phyloP scores from a whole-genome alignment of 768 basidiomycete species.

The Podaxis sp. region DNA sequence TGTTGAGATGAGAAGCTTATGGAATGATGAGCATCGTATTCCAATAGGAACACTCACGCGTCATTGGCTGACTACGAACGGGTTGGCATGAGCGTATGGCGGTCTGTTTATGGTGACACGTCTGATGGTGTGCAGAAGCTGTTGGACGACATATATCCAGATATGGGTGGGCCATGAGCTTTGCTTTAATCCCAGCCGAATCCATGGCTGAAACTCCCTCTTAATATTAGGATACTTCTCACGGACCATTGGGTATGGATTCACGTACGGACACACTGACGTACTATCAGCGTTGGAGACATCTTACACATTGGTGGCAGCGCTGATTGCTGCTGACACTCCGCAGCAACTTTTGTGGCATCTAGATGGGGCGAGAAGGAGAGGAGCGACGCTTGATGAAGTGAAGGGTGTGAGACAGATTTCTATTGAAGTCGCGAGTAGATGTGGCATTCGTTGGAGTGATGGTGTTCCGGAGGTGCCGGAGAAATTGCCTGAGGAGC shows the following conservation, averaged over 20 bases:
- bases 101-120: constrained; percentile 54
- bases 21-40: neutral
- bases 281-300: constrained; percentile 52
- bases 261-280: constrained; percentile 47
- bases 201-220: neutral
- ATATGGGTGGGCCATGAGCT: constrained; percentile 47
- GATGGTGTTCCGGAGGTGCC: constrained; percentile 45
- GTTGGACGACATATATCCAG: constrained; percentile 53
- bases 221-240: constrained; percentile 48
- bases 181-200: neutral
- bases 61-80: constrained; percentile 41
- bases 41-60: constrained; percentile 35
- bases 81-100: constrained; percentile 43
- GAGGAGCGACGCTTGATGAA: constrained; percentile 53
- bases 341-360: constrained; percentile 70
- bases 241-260: constrained; percentile 54
- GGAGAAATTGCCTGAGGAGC: constrained; percentile 15
- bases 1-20: neutral
- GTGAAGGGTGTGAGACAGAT: constrained; percentile 53
- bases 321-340: constrained; percentile 59
- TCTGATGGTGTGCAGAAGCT: constrained; percentile 44
- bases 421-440: constrained; percentile 46
- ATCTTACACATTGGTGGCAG: constrained; percentile 58
- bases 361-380: constrained; percentile 50
- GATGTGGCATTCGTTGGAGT: constrained; percentile 52